Evolutionary conservation across 1,284 basidiomycete genomes (phyloP).

Genomic region (Ceratobasidium theobromae): DNA sequence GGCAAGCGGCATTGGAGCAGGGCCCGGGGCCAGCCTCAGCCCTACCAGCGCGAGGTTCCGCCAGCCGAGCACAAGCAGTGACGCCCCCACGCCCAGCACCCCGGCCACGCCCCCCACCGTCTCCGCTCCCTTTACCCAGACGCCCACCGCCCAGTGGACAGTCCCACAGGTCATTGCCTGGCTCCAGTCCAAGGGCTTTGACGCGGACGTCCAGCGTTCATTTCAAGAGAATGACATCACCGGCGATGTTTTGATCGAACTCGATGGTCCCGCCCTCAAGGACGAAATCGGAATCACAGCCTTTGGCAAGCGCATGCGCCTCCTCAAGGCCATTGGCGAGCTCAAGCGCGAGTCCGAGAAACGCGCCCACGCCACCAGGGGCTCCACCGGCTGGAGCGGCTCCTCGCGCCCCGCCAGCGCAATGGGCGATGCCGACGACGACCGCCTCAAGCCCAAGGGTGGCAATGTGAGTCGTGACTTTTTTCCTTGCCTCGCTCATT

Average conservation of each 20-base stretch:
- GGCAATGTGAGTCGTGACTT: conserved; percentile 2
- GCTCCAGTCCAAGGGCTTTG: conserved; percentile 84
- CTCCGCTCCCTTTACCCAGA: neutral
- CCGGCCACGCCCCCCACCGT: conserved; percentile 31
- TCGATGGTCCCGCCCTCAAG: conserved; percentile 90
- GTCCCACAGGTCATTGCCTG: conserved; percentile 91
- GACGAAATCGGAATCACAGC: conserved; percentile 92
- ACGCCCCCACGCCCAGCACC: conserved; percentile 28
- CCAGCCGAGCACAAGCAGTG: conserved; percentile 41
- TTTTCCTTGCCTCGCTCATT: neutral
- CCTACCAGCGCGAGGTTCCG: conserved; percentile 34
- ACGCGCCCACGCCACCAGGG: neutral
- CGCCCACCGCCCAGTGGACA: conserved; percentile 75
- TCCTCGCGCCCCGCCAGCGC: conserved; percentile 20
- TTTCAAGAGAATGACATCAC: conserved; percentile 94
- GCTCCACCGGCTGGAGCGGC: conserved; percentile 21
- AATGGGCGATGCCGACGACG: conserved; percentile 6
- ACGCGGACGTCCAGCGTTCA: conserved; percentile 57
- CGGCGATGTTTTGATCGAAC: conserved; percentile 92
- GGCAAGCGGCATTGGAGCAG: conserved; percentile 38
- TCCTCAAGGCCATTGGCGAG: conserved; percentile 93
- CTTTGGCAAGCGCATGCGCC: conserved; percentile 92
- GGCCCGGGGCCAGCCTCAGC: conserved; percentile 34
- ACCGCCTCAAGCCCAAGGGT: neutral
- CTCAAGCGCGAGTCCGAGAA: conserved; percentile 55